These are phyloP conservation scores for Penicillium verhagenii DNA, from an alignment of 495 filamentous ascomycete genomes.

Conservation along the genomic window DNA sequence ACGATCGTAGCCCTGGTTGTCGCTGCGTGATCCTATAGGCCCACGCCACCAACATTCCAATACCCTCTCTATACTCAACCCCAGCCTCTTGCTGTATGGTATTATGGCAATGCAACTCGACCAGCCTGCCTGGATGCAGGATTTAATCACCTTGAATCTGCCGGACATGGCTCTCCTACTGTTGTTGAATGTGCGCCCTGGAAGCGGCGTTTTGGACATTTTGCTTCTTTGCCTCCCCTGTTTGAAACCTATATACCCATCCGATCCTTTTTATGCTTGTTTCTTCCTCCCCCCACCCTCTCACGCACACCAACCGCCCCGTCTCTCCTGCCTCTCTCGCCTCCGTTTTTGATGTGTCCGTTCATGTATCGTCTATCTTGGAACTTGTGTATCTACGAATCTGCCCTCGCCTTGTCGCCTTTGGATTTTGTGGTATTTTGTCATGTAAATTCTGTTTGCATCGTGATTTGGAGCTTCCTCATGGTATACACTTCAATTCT, in stretches of 20 bases:
- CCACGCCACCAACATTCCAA: not conserved
- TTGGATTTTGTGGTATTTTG: not conserved
- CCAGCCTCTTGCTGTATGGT: conserved; percentile 2
- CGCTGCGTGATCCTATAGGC: conserved; percentile 81
- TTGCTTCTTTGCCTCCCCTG: conserved; percentile 10
- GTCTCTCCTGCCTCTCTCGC: not conserved
- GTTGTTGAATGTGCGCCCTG: conserved; percentile 20
- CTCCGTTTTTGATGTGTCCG: no score
- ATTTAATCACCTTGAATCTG: not conserved
- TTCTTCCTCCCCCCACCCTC: not conserved
- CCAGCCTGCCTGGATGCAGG: conserved; percentile 23
- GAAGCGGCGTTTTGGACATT: conserved; percentile 25
- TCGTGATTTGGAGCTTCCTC: not conserved
- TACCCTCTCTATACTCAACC: not conserved
- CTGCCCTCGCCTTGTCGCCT: not conserved
- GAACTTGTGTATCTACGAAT: conserved; percentile 24
- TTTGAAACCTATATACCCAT: conserved; percentile 24
- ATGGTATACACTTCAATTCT: conserved; percentile 5
- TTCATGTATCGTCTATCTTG: conserved; percentile 22
- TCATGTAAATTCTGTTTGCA: conserved; percentile 9
- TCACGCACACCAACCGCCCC: not conserved
- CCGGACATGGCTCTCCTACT: not conserved
- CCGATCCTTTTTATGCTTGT: conserved; percentile 22
- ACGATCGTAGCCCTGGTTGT: conserved; percentile 65
- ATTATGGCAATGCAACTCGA: conserved; percentile 8